These are phyloP conservation scores for Pichia paraexigua DNA, from an alignment of 805 yeast genomes.

Conservation along the genomic window DNA sequence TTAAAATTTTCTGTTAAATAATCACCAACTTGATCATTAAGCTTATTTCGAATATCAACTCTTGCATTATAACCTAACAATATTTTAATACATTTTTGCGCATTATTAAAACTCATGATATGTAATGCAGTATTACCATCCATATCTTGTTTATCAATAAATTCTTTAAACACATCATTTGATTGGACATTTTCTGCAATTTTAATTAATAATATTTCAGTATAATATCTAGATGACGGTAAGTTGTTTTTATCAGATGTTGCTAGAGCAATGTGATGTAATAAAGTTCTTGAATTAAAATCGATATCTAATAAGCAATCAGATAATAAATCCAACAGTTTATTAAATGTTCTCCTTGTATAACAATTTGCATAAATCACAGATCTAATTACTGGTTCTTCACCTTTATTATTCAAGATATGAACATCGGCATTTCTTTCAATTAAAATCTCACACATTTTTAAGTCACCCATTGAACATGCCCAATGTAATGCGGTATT, in stretches of 20 bases:
- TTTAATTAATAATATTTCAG: constrained; percentile 68
- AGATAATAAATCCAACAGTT: constrained; percentile 65
- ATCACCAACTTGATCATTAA: constrained; percentile 35
- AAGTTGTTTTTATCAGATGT: constrained; percentile 59
- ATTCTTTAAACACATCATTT: constrained; percentile 50
- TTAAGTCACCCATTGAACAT: constrained; percentile 83
- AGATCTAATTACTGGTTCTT: constrained; percentile 80
- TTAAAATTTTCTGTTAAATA: constrained; percentile 25
- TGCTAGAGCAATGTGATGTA: constrained; percentile 77
- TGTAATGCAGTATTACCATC: constrained; percentile 53
- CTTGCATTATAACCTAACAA: constrained; percentile 44
- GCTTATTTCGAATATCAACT: constrained; percentile 43
- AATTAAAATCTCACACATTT: constrained; percentile 66
- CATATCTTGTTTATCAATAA: constrained; percentile 47
- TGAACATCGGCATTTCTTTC: constrained; percentile 67
- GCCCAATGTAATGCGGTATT: constrained; percentile 98
- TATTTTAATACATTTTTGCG: constrained; percentile 37
- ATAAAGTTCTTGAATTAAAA: constrained; percentile 60
- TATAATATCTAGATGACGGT: constrained; percentile 76
- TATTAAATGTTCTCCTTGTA: constrained; percentile 71
- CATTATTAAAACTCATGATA: constrained; percentile 38
- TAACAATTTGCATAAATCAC: constrained; percentile 84
- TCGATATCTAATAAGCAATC: constrained; percentile 77
- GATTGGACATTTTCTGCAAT: constrained; percentile 53
- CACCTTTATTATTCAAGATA: constrained; percentile 59